Percentiles rank a stretch among this genome's conserved stretches.
phyloP scores from a whole-genome alignment of 2,329 filamentous ascomycete species.

The Cryphonectria japonica region DNA sequence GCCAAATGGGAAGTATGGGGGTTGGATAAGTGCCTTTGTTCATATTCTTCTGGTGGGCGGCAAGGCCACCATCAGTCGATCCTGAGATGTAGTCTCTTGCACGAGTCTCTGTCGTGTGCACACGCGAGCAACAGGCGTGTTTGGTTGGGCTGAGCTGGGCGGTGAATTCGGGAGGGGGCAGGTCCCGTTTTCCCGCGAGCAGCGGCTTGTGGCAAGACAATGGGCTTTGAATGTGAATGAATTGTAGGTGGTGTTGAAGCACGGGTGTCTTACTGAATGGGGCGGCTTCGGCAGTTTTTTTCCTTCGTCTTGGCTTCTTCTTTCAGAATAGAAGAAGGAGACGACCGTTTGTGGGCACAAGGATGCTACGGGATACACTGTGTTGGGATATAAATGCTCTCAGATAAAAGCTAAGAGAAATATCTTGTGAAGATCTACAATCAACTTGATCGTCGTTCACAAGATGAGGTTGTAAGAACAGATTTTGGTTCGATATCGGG shows the following conservation, averaged over 20 bases:
- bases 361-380: neutral
- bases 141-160: neutral
- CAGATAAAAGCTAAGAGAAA: neutral
- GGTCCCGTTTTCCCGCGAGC: neutral
- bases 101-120: neutral
- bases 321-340: no score
- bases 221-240: neutral
- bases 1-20: neutral
- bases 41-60: neutral
- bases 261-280: neutral
- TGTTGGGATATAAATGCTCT: neutral
- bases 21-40: neutral
- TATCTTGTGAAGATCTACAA: neutral
- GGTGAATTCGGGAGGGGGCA: neutral
- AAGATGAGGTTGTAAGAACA: neutral
- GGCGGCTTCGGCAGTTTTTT: neutral
- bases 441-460: neutral
- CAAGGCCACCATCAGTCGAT: neutral
- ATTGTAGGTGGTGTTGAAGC: neutral
- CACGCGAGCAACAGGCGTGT: neutral
- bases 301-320: no score
- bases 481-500: neutral
- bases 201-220: neutral
- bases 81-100: neutral
- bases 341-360: neutral